Evolutionary conservation across 805 yeast species (phyloP).

Genomic region (Torulaspora microellipsoides): DNA sequence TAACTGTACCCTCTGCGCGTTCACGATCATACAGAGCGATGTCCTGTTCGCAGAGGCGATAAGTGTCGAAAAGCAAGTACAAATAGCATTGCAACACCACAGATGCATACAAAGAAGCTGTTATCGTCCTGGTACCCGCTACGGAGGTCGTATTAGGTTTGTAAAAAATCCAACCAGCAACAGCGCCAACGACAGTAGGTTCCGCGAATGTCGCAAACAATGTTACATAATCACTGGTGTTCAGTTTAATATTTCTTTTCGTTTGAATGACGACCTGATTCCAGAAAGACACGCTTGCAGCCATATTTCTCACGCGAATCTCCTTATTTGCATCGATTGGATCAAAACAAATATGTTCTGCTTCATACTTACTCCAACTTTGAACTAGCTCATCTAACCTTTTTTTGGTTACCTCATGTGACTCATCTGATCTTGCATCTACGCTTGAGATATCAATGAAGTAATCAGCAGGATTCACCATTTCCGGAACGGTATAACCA

Average conservation of each 20-base stretch:
- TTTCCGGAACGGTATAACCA: constrained; percentile 43
- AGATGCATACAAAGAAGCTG: constrained; percentile 50
- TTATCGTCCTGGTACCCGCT: constrained; percentile 61
- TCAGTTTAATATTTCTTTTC: constrained; percentile 43
- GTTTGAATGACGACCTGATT: constrained; percentile 44
- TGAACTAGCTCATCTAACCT: constrained; percentile 36
- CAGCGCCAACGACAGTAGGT: constrained; percentile 51
- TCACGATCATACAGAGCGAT: constrained; percentile 60
- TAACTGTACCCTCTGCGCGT: constrained; percentile 61
- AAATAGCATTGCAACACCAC: constrained; percentile 53
- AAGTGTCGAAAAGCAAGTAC: constrained; percentile 53
- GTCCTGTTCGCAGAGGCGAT: constrained; percentile 52
- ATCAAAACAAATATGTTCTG: constrained; percentile 1
- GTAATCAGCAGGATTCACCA: constrained; percentile 59
- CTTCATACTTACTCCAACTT: constrained; percentile 36
- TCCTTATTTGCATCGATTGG: constrained; percentile 14
- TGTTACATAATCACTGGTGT: constrained; percentile 50
- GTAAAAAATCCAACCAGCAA: constrained; percentile 75
- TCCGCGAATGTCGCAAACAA: constrained; percentile 40
- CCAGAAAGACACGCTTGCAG: constrained; percentile 37
- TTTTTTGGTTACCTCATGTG: constrained; percentile 34
- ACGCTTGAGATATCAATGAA: constrained; percentile 54
- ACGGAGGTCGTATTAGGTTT: constrained; percentile 40
- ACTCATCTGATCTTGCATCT: constrained; percentile 42
- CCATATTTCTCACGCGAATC: constrained; percentile 24